Evolutionary conservation across 108 stramenopile species (phyloP).

Genomic region (Discostella pseudostelligera): DNA sequence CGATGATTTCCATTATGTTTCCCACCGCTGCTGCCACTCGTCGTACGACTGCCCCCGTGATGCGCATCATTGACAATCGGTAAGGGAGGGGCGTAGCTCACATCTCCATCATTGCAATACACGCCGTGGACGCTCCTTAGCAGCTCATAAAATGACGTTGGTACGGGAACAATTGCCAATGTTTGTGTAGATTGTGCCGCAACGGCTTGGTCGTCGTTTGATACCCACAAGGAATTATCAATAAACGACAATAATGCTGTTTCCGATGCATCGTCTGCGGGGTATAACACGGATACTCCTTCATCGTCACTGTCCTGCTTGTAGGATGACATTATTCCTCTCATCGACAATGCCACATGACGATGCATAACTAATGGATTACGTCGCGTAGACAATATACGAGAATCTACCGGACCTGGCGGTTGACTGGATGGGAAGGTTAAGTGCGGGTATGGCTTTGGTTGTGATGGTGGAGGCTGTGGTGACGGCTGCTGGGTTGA

Average conservation of each 20-base stretch:
- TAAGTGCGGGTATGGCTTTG: background rate
- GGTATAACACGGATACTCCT: slow-evolving; percentile 3
- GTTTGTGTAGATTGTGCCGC: background rate
- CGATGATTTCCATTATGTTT: no score
- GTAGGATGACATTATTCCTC: slow-evolving; percentile 7
- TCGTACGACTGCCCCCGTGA: background rate
- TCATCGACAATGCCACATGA: slow-evolving; percentile 53
- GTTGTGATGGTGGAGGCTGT: slow-evolving; percentile 4
- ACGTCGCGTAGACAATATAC: slow-evolving; percentile 45
- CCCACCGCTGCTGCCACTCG: background rate
- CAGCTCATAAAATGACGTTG: slow-evolving; percentile 42
- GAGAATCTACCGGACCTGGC: slow-evolving; percentile 74
- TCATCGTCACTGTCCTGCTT: slow-evolving; percentile 5
- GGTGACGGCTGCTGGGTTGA: background rate
- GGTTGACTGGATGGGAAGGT: slow-evolving; percentile 5
- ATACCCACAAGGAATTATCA: background rate
- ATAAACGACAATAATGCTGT: slow-evolving; percentile 19
- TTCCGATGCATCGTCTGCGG: slow-evolving; percentile 9
- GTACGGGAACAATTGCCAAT: slow-evolving; percentile 25
- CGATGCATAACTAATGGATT: slow-evolving; percentile 55
- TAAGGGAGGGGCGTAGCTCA: slow-evolving; percentile 57
- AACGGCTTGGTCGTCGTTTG: slow-evolving; percentile 5
- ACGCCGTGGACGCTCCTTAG: slow-evolving; percentile 62
- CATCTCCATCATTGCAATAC: slow-evolving; percentile 58
- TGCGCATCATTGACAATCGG: background rate